phyloP scores from a whole-genome alignment of 345 rosid species.

The Microcos paniculata region DNA sequence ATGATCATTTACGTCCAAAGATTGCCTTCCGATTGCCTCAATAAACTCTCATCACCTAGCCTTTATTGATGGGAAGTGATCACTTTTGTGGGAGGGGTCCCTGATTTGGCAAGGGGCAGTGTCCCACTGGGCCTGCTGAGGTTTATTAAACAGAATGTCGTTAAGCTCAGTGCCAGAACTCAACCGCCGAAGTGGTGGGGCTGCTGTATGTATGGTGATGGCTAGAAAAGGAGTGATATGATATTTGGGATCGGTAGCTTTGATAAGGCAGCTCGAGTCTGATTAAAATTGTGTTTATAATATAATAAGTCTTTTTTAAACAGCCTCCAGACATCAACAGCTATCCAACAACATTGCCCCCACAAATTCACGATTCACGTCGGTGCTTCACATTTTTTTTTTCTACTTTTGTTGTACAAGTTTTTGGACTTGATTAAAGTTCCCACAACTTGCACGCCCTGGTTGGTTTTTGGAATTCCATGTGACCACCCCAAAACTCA shows the following conservation, averaged over 20 bases:
- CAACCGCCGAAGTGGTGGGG: conserved; percentile 14
- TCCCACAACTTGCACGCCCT: conserved; percentile 9
- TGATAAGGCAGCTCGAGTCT: not conserved
- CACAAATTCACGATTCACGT: not conserved
- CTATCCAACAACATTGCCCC: not conserved
- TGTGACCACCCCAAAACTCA: not conserved
- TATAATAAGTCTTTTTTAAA: too few species aligned
- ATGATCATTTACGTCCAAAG: conserved; percentile 10
- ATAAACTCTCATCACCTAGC: not conserved
- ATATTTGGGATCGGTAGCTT: not conserved
- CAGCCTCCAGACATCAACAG: not conserved
- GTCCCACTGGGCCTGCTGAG: not conserved
- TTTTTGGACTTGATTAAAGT: not conserved
- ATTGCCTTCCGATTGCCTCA: not conserved
- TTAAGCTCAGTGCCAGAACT: conserved; percentile 4
- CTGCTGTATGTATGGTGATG: not conserved
- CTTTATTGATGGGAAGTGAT: not conserved
- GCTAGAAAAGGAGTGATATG: not conserved
- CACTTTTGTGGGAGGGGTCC: conserved; percentile 6
- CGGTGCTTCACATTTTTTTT: not conserved
- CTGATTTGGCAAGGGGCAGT: not conserved
- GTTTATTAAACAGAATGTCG: conserved; percentile 5
- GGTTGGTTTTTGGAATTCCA: conserved; percentile 16
- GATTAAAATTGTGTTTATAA: too few species aligned
- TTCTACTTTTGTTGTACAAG: not conserved